Evolutionary conservation across 345 rosid species (phyloP).

Genomic region (Acer campestre): DNA sequence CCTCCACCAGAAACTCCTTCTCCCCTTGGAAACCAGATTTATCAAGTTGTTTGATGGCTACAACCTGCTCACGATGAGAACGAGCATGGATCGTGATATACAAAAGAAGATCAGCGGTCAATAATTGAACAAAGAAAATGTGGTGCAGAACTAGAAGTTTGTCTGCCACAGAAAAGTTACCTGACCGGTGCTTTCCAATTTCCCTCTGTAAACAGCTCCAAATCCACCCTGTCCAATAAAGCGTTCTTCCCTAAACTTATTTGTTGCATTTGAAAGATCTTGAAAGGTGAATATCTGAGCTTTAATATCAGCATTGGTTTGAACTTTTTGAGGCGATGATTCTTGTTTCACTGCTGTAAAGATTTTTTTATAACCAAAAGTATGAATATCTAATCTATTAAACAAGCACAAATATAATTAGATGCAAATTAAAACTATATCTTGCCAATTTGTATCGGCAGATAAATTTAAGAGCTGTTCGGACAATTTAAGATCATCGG

Average conservation of each 20-base stretch:
- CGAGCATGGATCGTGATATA: neutral
- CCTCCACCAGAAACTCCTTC: constrained; percentile 81
- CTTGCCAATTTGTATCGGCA: neutral
- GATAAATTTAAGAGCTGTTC: neutral
- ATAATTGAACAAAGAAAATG: neutral
- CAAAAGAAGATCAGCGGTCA: neutral
- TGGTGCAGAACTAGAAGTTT: neutral
- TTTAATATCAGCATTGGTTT: neutral
- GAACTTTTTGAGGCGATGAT: constrained; percentile 17
- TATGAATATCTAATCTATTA: neutral
- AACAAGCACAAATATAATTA: neutral
- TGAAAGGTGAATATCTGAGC: constrained; percentile 44
- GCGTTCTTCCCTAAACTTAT: constrained; percentile 43
- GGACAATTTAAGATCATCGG: neutral
- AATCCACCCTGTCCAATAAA: constrained; percentile 85
- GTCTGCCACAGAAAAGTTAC: constrained; percentile 31
- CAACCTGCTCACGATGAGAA: constrained; percentile 37
- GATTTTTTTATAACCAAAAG: neutral
- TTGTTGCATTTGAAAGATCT: constrained; percentile 69
- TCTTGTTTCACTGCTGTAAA: constrained; percentile 16
- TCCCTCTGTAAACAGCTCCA: constrained; percentile 69
- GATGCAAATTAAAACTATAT: neutral
- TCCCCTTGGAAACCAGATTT: constrained; percentile 70
- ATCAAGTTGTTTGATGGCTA: constrained; percentile 78
- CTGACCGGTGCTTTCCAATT: constrained; percentile 47